Evolutionary conservation across 1,139 yeast genomes (phyloP).

Genomic region (Candida sanyaensis): DNA sequence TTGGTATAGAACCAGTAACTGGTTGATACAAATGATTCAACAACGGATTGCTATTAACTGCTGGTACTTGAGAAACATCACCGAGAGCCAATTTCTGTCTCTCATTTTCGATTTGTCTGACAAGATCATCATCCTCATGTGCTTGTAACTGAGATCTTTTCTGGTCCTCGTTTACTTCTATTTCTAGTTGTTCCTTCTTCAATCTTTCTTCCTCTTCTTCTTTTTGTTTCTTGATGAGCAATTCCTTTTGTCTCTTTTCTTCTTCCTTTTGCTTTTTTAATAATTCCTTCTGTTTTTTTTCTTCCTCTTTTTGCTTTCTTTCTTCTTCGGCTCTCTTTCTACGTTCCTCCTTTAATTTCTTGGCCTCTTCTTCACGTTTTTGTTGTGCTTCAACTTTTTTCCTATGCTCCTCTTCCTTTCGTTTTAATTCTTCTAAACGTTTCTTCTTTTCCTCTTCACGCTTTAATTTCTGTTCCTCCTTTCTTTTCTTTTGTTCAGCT

Average conservation of each 20-base stretch:
- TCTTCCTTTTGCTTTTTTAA: slow-evolving; percentile 45
- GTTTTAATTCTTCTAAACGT: slow-evolving; percentile 38
- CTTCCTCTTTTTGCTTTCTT: slow-evolving; percentile 44
- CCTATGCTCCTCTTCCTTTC: slow-evolving; percentile 50
- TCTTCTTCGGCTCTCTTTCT: slow-evolving; percentile 48
- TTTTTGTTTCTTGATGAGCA: slow-evolving; percentile 34
- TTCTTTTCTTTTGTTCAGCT: slow-evolving; percentile 44
- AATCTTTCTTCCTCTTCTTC: slow-evolving; percentile 33
- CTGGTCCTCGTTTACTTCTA: slow-evolving; percentile 19
- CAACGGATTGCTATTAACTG: slow-evolving; percentile 22
- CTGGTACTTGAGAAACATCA: not conserved
- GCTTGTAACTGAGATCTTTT: not conserved
- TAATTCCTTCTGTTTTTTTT: slow-evolving; percentile 42
- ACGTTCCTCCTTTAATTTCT: slow-evolving; percentile 41
- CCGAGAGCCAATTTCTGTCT: slow-evolving; percentile 5
- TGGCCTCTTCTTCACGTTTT: slow-evolving; percentile 50
- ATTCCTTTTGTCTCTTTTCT: slow-evolving; percentile 24
- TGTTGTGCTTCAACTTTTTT: slow-evolving; percentile 48
- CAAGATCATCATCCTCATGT: slow-evolving; percentile 13
- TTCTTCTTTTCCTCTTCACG: slow-evolving; percentile 57
- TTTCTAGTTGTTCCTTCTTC: slow-evolving; percentile 22
- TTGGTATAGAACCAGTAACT: slow-evolving; percentile 28
- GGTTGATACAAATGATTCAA: slow-evolving; percentile 38
- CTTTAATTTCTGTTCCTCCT: slow-evolving; percentile 51
- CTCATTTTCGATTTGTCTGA: slow-evolving; percentile 10